Evolutionary conservation across 306 rosid species (phyloP).

Genomic region (Lathyrus oleraceus): DNA sequence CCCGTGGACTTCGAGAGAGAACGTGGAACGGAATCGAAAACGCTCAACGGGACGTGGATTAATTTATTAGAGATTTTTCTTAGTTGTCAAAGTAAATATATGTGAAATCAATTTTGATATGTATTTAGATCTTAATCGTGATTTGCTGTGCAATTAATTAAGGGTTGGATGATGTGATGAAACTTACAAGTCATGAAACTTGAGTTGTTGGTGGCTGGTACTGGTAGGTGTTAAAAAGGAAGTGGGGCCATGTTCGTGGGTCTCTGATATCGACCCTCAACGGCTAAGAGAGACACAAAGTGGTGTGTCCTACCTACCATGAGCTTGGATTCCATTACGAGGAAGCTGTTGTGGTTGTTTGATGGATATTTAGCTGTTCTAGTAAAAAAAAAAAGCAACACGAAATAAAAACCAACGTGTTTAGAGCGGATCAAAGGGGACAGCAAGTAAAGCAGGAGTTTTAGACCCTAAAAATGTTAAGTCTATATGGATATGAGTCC

Average conservation of each 20-base stretch:
- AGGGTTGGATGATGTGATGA: background rate
- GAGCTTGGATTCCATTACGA: background rate
- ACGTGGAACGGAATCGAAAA: background rate
- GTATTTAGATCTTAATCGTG: background rate
- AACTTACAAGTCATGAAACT: background rate
- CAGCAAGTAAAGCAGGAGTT: too few relatives aligned
- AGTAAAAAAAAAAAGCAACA: background rate
- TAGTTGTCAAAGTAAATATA: background rate
- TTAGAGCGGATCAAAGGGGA: too few relatives aligned
- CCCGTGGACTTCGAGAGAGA: background rate
- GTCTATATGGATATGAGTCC: too few relatives aligned
- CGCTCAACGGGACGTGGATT: background rate
- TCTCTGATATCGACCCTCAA: background rate
- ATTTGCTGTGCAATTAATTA: background rate
- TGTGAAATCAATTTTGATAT: too few relatives aligned
- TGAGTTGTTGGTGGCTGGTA: background rate
- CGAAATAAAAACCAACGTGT: background rate
- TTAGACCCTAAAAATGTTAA: too few relatives aligned
- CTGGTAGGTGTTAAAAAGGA: background rate
- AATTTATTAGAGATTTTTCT: background rate
- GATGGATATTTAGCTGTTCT: background rate
- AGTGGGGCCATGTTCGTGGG: background rate
- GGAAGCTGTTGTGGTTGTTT: background rate
- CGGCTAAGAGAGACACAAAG: background rate
- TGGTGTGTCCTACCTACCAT: slow-evolving; percentile 4